These are phyloP conservation scores for Rhododendron williamsianum DNA, from an alignment of 148 eudicot species.

Conservation along the genomic window DNA sequence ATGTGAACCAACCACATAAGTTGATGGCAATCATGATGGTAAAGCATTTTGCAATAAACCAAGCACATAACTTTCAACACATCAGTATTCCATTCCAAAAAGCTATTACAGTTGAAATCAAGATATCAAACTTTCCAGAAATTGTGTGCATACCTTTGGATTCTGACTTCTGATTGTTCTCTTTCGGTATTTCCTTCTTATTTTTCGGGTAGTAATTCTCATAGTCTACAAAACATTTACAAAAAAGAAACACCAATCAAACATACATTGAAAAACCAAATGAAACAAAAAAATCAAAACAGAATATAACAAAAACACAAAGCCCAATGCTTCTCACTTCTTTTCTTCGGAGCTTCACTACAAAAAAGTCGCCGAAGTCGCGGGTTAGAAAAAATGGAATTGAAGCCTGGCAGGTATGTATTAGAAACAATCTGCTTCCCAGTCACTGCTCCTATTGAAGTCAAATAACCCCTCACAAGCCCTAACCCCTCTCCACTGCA, in stretches of 20 bases:
- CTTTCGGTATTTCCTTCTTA: conserved; percentile 38
- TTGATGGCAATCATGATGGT: background rate
- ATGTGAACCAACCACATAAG: background rate
- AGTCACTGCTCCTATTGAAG: conserved; percentile 13
- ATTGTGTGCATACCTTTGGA: conserved; percentile 17
- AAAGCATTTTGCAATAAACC: background rate
- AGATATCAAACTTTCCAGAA: background rate
- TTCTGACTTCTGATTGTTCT: conserved; percentile 28
- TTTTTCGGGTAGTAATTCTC: conserved; percentile 46
- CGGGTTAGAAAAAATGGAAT: conserved; percentile 16
- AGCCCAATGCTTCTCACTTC: conserved; percentile 22
- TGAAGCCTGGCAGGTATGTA: conserved; percentile 1
- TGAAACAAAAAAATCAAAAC: background rate
- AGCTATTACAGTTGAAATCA: background rate
- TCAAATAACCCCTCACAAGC: conserved; percentile 22
- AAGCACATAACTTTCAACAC: background rate
- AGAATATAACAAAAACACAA: background rate
- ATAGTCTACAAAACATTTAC: conserved; percentile 27
- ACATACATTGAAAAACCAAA: background rate
- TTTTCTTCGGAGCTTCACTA: conserved; percentile 36
- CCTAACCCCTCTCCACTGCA: conserved; percentile 14
- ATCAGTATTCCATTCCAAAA: background rate
- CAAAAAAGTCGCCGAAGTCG: conserved; percentile 30
- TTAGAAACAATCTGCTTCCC: conserved; percentile 9
- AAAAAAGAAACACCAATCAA: background rate